A percentile compares a stretch with the other conserved stretches of the same genome.
phyloP scores from a whole-genome alignment of 1,139 yeast genomes.

The Nakaseomyces nivariensis region DNA sequence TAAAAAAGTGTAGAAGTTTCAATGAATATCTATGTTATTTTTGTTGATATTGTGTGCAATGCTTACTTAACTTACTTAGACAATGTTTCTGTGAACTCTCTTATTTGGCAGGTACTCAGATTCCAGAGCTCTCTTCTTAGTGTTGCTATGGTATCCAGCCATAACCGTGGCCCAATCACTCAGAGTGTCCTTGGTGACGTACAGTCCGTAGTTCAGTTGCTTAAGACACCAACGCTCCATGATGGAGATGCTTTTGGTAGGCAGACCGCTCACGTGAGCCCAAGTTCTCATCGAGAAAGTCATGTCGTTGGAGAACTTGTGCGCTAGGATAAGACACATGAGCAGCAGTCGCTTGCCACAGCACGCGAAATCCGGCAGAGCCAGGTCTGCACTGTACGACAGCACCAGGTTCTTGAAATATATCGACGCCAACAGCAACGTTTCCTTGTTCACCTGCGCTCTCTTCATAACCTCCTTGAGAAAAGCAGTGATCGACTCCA shows the following conservation, averaged over 20 bases:
- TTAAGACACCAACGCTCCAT: slow-evolving; percentile 28
- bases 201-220: slow-evolving; percentile 20
- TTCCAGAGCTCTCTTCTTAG: background rate
- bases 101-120: background rate
- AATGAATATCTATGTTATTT: too few species aligned
- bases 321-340: slow-evolving; percentile 24
- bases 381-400: slow-evolving; percentile 1
- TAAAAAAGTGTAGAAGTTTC: too few species aligned
- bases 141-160: background rate
- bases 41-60: too few species aligned
- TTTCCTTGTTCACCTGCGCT: slow-evolving; percentile 21
- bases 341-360: slow-evolving; percentile 25
- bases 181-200: slow-evolving; percentile 4
- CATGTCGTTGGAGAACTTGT: slow-evolving; percentile 26
- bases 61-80: background rate
- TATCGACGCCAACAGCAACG: slow-evolving; percentile 17
- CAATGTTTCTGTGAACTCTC: background rate
- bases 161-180: background rate
- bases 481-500: slow-evolving; percentile 12
- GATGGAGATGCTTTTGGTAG: slow-evolving; percentile 15
- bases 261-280: slow-evolving; percentile 25
- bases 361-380: slow-evolving; percentile 22
- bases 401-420: slow-evolving; percentile 20
- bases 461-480: slow-evolving; percentile 22
- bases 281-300: slow-evolving; percentile 27